Evolutionary conservation across 2,329 filamentous ascomycete species (phyloP).

Genomic region (Aspergillus alliaceus): DNA sequence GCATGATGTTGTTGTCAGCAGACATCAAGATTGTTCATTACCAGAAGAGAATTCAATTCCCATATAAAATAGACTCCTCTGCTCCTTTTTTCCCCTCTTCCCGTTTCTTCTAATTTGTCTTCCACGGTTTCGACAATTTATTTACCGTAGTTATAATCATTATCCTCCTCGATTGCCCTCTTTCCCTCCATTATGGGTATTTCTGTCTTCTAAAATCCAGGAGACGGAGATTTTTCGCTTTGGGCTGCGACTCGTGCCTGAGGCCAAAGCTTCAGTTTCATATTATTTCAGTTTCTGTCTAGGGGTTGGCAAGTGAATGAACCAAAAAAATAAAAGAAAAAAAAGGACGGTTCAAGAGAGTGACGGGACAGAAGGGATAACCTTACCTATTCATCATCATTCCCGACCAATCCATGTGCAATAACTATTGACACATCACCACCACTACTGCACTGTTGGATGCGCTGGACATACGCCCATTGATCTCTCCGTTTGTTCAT

Average conservation of each 20-base stretch:
- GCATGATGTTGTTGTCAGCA: conserved; percentile 17
- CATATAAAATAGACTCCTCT: conserved; percentile 4
- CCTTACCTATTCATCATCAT: background rate
- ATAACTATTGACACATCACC: conserved; percentile 1
- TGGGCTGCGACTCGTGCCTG: conserved; percentile 2
- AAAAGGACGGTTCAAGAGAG: background rate
- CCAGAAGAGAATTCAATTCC: background rate
- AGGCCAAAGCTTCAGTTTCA: background rate
- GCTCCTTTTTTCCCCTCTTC: background rate
- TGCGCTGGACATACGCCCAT: background rate
- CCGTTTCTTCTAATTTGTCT: conserved; percentile 1
- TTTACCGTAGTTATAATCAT: background rate
- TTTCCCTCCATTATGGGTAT: conserved; percentile 7
- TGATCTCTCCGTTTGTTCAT: background rate
- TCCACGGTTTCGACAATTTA: background rate
- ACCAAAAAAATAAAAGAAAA: background rate
- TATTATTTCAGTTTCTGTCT: background rate
- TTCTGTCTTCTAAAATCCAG: conserved; percentile 12
- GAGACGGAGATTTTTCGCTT: conserved; percentile 15
- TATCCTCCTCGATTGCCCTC: background rate
- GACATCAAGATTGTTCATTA: conserved; percentile 1
- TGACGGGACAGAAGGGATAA: background rate
- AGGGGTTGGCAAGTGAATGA: background rate
- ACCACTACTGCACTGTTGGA: conserved; percentile 1
- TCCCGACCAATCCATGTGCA: background rate